phyloP scores from a whole-genome alignment of 2,329 filamentous ascomycete species.

The Pseudocercospora vitis region DNA sequence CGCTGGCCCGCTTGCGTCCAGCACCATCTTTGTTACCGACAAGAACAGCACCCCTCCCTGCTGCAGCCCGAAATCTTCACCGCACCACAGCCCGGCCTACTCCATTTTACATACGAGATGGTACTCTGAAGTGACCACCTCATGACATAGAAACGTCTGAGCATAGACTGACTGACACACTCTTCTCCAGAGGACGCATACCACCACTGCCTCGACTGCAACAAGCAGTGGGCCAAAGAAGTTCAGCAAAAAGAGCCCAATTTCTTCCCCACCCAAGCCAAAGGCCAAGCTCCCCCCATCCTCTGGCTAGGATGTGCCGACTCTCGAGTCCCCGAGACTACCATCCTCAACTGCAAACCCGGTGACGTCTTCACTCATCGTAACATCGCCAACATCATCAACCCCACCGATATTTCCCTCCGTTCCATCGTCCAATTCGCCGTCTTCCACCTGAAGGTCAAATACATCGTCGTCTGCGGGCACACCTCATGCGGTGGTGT shows the following conservation, averaged over 20 bases:
- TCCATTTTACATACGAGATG: slow-evolving; percentile 10
- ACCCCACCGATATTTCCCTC: slow-evolving; percentile 71
- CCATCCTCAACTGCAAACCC: slow-evolving; percentile 72
- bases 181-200: slow-evolving; percentile 29
- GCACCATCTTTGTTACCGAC: not conserved
- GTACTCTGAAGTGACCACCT: not conserved
- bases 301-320: slow-evolving; percentile 88
- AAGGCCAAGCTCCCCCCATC: slow-evolving; percentile 65
- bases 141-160: not conserved
- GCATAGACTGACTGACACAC: not conserved
- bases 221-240: slow-evolving; percentile 68
- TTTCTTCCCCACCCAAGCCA: slow-evolving; percentile 67
- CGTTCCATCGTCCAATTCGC: slow-evolving; percentile 77
- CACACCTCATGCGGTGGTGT: slow-evolving; percentile 63
- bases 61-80: slow-evolving; percentile 7
- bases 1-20: slow-evolving; percentile 3
- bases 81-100: not conserved
- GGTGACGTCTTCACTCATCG: slow-evolving; percentile 87
- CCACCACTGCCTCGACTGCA: slow-evolving; percentile 61
- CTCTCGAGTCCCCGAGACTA: slow-evolving; percentile 80
- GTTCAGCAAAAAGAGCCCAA: slow-evolving; percentile 65
- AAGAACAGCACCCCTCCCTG: slow-evolving; percentile 5
- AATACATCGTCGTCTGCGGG: slow-evolving; percentile 62
- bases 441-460: slow-evolving; percentile 67
- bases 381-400: slow-evolving; percentile 84